phyloP scores from a whole-genome alignment of 495 filamentous ascomycete species.

The Podospora tetraspora region DNA sequence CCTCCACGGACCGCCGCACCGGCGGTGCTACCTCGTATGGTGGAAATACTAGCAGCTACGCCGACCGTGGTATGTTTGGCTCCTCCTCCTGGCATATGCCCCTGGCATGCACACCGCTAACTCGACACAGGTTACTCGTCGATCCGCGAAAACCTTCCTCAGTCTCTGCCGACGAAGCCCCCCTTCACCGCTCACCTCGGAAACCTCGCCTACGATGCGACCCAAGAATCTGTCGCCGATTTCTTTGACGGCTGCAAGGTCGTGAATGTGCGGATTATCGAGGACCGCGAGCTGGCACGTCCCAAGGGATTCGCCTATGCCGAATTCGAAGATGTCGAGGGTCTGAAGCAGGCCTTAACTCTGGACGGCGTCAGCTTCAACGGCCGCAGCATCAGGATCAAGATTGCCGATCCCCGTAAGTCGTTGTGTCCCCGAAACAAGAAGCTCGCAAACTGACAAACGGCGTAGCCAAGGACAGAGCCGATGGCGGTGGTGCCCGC shows the following conservation, averaged over 20 bases:
- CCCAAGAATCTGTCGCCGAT: constrained; percentile 67
- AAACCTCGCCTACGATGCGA: constrained; percentile 92
- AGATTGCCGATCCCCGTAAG: constrained; percentile 47
- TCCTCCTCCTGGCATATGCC: background rate
- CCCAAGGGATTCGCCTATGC: constrained; percentile 98
- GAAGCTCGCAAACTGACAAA: constrained; percentile 26
- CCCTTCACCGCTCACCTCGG: constrained; percentile 94
- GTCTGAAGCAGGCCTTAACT: constrained; percentile 84
- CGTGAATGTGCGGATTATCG: constrained; percentile 87
- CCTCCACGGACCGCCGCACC: constrained; percentile 37
- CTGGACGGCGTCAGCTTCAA: constrained; percentile 73
- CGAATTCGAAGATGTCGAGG: constrained; percentile 83
- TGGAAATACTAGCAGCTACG: constrained; percentile 24
- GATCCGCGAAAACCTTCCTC: constrained; percentile 70
- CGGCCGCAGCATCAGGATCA: constrained; percentile 82
- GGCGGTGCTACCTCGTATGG: constrained; percentile 27
- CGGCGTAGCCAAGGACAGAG: constrained; percentile 62
- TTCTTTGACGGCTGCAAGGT: constrained; percentile 82
- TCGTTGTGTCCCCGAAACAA: background rate
- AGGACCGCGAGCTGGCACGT: constrained; percentile 83
- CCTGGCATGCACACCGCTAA: background rate
- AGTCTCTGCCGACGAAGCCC: constrained; percentile 73
- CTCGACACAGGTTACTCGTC: constrained; percentile 50
- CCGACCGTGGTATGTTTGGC: constrained; percentile 33
- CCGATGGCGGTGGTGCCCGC: constrained; percentile 41